phyloP scores from a whole-genome alignment of 805 yeast species.

The Pichia rugopelliculosa region DNA sequence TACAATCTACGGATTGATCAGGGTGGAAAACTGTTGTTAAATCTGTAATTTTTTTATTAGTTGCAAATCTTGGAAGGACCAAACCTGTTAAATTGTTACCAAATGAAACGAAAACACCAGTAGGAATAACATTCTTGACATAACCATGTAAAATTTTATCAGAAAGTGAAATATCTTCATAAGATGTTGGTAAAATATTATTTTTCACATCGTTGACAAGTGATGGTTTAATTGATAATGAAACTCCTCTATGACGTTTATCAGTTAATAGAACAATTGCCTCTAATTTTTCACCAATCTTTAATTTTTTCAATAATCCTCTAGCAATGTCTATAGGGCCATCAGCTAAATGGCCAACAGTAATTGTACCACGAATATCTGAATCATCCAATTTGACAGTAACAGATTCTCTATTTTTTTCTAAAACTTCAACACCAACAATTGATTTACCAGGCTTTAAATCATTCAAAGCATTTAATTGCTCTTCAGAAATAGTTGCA shows the following conservation, averaged over 20 bases:
- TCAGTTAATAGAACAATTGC: slow-evolving; percentile 67
- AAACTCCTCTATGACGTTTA: slow-evolving; percentile 49
- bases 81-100: slow-evolving; percentile 77
- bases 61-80: slow-evolving; percentile 66
- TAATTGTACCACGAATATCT: slow-evolving; percentile 61
- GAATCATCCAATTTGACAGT: slow-evolving; percentile 51
- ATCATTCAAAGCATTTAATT: slow-evolving; percentile 36
- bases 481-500: slow-evolving; percentile 41
- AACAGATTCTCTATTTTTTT: slow-evolving; percentile 67
- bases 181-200: slow-evolving; percentile 47
- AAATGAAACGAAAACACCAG: slow-evolving; percentile 80
- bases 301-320: slow-evolving; percentile 51
- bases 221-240: slow-evolving; percentile 56
- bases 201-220: slow-evolving; percentile 57
- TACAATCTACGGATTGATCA: slow-evolving; percentile 66
- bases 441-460: slow-evolving; percentile 58
- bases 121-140: slow-evolving; percentile 66
- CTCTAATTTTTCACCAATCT: slow-evolving; percentile 52
- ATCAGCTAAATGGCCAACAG: slow-evolving; percentile 71
- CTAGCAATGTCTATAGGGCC: slow-evolving; percentile 68
- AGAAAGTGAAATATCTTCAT: slow-evolving; percentile 49
- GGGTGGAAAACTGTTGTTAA: slow-evolving; percentile 46
- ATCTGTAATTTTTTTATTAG: slow-evolving; percentile 45
- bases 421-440: slow-evolving; percentile 53
- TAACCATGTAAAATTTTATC: slow-evolving; percentile 56